Percentiles rank a stretch among this genome's conserved stretches.
phyloP scores from a whole-genome alignment of 179 eudicot genomes.

The Nepenthes alata region DNA sequence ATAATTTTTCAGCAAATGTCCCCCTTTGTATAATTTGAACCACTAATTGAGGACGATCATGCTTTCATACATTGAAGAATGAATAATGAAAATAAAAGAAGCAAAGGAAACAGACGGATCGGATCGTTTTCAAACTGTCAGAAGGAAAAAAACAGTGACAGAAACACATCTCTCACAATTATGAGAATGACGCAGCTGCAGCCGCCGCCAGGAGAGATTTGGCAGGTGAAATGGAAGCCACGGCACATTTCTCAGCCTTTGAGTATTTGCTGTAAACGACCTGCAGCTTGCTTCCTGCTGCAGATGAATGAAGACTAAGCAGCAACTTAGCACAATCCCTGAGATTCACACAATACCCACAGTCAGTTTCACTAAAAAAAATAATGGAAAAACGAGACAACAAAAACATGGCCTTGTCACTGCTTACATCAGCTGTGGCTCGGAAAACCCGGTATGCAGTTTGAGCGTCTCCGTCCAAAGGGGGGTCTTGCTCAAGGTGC shows the following conservation, averaged over 20 bases:
- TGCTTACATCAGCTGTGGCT: conserved; percentile 23
- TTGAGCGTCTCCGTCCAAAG: conserved; percentile 33
- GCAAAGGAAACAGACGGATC: too few relatives aligned
- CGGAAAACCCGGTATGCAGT: conserved; percentile 25
- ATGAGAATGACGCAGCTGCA: not conserved
- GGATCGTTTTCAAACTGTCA: too few relatives aligned
- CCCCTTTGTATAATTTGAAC: too few relatives aligned
- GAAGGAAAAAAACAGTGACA: too few relatives aligned
- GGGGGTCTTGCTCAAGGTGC: conserved; percentile 26
- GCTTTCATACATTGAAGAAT: too few relatives aligned
- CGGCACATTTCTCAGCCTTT: conserved; percentile 23
- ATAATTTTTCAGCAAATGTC: too few relatives aligned
- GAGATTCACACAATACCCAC: conserved; percentile 1
- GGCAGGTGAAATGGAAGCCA: conserved; percentile 24
- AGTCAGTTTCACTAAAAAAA: not conserved
- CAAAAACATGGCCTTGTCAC: not conserved
- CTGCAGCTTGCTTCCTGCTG: conserved; percentile 19
- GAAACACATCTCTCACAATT: too few relatives aligned
- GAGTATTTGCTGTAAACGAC: conserved; percentile 31
- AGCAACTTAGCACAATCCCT: conserved; percentile 30
- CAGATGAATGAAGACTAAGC: conserved; percentile 20
- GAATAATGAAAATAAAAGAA: too few relatives aligned
- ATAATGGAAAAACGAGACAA: not conserved
- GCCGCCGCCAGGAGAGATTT: conserved; percentile 11
- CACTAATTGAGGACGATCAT: too few relatives aligned